Percentiles rank a stretch among this genome's conserved stretches.
phyloP scores from a whole-genome alignment of 768 basidiomycete genomes.

The Gyrodon lividus region DNA sequence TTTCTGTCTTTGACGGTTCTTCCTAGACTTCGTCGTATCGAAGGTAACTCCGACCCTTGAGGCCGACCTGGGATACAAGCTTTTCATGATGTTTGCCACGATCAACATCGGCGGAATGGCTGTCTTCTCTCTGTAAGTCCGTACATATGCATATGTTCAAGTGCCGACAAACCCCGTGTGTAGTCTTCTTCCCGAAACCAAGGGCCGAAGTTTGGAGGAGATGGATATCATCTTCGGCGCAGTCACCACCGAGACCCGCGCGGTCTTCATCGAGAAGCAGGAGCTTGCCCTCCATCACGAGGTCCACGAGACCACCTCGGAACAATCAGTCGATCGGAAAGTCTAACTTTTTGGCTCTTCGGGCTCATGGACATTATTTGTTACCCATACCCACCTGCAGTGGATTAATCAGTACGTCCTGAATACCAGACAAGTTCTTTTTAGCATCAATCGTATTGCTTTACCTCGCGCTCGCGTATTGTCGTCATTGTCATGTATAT shows the following conservation, averaged over 20 bases:
- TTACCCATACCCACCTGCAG: not conserved
- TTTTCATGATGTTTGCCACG: slow-evolving; percentile 75
- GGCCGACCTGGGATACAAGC: slow-evolving; percentile 63
- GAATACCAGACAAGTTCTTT: no score
- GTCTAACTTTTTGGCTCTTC: slow-evolving; percentile 1
- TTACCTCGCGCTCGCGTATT: not conserved
- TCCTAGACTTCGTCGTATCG: slow-evolving; percentile 64
- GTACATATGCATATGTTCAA: no score
- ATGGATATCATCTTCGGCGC: slow-evolving; percentile 62
- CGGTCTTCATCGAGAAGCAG: slow-evolving; percentile 48
- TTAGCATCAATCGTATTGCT: no score
- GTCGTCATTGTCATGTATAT: not conserved
- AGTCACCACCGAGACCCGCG: slow-evolving; percentile 52
- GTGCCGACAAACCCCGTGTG: not conserved
- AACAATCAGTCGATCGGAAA: slow-evolving; percentile 4
- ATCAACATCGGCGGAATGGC: slow-evolving; percentile 74
- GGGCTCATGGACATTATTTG: not conserved
- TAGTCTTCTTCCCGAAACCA: slow-evolving; percentile 62
- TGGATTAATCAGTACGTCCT: no score
- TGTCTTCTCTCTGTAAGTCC: slow-evolving; percentile 61
- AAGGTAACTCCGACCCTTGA: slow-evolving; percentile 69
- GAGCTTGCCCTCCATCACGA: slow-evolving; percentile 31
- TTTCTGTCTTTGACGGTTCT: not conserved
- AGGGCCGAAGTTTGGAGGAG: slow-evolving; percentile 53
- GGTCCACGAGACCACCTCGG: not conserved